These are phyloP conservation scores for Luffa aegyptiaca DNA, from an alignment of 306 rosid genomes.

Conservation along the genomic window DNA sequence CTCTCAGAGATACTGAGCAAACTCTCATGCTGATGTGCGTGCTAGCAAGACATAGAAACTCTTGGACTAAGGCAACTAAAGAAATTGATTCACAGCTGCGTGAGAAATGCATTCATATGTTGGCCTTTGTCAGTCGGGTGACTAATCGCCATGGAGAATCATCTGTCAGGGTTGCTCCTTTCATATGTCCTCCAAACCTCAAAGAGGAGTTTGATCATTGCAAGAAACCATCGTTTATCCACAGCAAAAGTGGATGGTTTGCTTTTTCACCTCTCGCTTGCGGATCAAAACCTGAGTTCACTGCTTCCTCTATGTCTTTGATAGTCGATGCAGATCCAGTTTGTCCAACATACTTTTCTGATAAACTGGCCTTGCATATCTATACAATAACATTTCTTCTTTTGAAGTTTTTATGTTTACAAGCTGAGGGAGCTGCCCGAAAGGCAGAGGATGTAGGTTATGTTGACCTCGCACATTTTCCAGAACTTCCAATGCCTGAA, in stretches of 20 bases:
- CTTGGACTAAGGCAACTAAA: slow-evolving; percentile 70
- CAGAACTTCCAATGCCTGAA: slow-evolving; percentile 95
- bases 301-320: slow-evolving; percentile 35
- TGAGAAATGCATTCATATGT: slow-evolving; percentile 86
- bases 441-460: slow-evolving; percentile 89
- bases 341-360: slow-evolving; percentile 60
- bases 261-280: slow-evolving; percentile 68
- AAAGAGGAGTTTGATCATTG: slow-evolving; percentile 67
- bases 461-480: slow-evolving; percentile 90
- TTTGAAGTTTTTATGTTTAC: slow-evolving; percentile 74
- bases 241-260: slow-evolving; percentile 80
- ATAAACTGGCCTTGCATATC: slow-evolving; percentile 57
- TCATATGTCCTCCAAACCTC: slow-evolving; percentile 60
- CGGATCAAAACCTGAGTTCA: slow-evolving; percentile 38
- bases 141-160: slow-evolving; percentile 54
- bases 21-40: slow-evolving; percentile 78
- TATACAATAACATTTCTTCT: slow-evolving; percentile 67
- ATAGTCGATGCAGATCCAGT: slow-evolving; percentile 23
- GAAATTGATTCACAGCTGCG: slow-evolving; percentile 62
- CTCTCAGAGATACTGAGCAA: slow-evolving; percentile 73
- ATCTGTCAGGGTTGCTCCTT: slow-evolving; percentile 37
- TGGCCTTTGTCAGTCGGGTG: slow-evolving; percentile 84
- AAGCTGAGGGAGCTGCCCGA: slow-evolving; percentile 87
- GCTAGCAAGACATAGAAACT: slow-evolving; percentile 68
- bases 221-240: slow-evolving; percentile 56